These are phyloP conservation scores for Omphalotus guepiniiformis DNA, from an alignment of 768 basidiomycete genomes.

Conservation along the genomic window DNA sequence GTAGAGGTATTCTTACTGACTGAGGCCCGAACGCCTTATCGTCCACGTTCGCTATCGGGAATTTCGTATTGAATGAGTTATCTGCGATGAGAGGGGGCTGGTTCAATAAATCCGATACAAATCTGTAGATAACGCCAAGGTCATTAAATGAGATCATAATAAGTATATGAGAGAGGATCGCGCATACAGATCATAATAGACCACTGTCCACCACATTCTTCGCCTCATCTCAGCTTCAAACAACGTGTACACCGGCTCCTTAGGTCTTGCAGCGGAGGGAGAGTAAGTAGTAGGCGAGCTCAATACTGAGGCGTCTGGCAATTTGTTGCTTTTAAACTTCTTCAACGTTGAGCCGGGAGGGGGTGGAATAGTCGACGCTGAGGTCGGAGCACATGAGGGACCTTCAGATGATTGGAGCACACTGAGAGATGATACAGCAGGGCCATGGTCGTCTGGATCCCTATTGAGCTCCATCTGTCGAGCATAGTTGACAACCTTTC, in stretches of 20 bases:
- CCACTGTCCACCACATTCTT: constrained; percentile 76
- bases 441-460: constrained; percentile 52
- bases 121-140: constrained; percentile 35
- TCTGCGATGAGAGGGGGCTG: constrained; percentile 58
- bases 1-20: constrained; percentile 40
- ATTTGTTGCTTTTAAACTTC: constrained; percentile 7
- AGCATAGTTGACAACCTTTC: constrained; percentile 67
- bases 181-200: constrained; percentile 76
- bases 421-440: not conserved
- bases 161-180: constrained; percentile 5
- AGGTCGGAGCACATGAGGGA: not conserved
- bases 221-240: constrained; percentile 51
- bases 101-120: constrained; percentile 64
- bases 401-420: constrained; percentile 6
- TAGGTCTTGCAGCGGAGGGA: constrained; percentile 5
- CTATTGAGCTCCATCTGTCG: constrained; percentile 57
- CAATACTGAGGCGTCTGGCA: not conserved
- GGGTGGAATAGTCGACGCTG: not conserved
- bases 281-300: too few species aligned
- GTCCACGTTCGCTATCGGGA: constrained; percentile 51
- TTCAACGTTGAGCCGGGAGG: not conserved
- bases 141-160: constrained; percentile 1
- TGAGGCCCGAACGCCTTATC: constrained; percentile 47
- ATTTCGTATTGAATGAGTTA: constrained; percentile 47
- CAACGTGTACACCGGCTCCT: constrained; percentile 21